Conservation (phyloP, 108 stramenopile genomes). For the Mediolabrus comicus region DNA sequence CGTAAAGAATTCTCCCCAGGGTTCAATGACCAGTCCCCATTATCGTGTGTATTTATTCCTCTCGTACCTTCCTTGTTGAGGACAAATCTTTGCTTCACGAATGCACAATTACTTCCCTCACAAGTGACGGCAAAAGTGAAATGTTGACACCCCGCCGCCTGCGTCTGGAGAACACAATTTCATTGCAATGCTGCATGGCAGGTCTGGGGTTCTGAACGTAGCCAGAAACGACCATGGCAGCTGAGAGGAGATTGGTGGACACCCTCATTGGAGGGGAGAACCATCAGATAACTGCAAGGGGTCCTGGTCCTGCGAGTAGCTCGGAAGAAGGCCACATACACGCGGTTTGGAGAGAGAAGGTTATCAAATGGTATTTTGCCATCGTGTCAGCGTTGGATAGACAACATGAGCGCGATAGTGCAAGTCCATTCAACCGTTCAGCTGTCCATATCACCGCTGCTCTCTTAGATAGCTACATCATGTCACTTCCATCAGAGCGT, state of each 20-base stretch:
- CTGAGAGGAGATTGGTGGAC: background rate
- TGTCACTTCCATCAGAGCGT: constrained; percentile 9
- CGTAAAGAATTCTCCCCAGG: too few relatives aligned
- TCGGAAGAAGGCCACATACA: background rate
- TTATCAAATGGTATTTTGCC: constrained; percentile 29
- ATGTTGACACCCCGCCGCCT: too few relatives aligned
- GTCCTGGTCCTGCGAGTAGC: background rate
- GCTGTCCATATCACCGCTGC: constrained; percentile 24
- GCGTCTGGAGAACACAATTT: too few relatives aligned
- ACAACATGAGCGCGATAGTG: background rate
- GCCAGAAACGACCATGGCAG: too few relatives aligned
- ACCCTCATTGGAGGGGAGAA: background rate
- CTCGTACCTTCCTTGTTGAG: too few relatives aligned
- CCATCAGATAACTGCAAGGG: background rate
- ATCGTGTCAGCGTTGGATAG: constrained; percentile 19
- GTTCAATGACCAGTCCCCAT: too few relatives aligned
- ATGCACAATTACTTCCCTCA: too few relatives aligned
- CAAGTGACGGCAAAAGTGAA: too few relatives aligned
- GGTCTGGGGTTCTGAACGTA: background rate
- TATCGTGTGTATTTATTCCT: too few relatives aligned
- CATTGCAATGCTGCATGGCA: background rate
- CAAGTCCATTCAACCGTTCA: constrained; percentile 21
- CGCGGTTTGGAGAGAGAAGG: constrained; percentile 28
- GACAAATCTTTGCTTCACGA: too few relatives aligned
- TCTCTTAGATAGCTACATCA: constrained; percentile 18